Evolutionary conservation across 306 rosid genomes (phyloP).

Genomic region (barrel medic (Medicago truncatula)): DNA sequence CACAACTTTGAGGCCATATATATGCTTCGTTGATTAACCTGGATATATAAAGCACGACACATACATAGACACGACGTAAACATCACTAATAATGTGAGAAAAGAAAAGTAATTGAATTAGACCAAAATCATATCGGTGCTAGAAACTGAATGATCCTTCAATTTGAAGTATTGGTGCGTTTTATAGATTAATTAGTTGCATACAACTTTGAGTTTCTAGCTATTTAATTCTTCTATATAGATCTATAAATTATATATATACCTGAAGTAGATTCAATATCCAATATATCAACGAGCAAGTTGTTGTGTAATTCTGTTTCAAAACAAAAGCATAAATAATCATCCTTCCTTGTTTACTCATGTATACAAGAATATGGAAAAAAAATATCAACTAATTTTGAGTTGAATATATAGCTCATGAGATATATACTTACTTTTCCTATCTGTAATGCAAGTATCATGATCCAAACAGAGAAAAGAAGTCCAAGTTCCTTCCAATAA

Average conservation of each 20-base stretch:
- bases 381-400: not conserved
- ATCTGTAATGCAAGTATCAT: constrained; percentile 45
- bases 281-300: constrained; percentile 63
- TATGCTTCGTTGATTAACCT: no score
- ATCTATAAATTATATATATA: constrained; percentile 37
- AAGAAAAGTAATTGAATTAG: not conserved
- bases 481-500: constrained; percentile 63
- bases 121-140: not conserved
- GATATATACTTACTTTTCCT: constrained; percentile 37
- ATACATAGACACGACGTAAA: not conserved
- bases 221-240: no score
- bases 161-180: no score
- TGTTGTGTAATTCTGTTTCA: constrained; percentile 55
- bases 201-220: no score
- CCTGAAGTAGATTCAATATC: constrained; percentile 64
- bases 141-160: not conserved
- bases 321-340: constrained; percentile 12
- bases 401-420: not conserved
- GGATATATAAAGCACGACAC: no score
- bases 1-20: not conserved
- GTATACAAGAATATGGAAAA: constrained; percentile 11
- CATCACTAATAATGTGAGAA: not conserved
- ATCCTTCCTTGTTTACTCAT: not conserved
- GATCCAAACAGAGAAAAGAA: constrained; percentile 70
- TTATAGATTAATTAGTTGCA: no score